phyloP scores from a whole-genome alignment of 2,329 filamentous ascomycete species.

The Myriosclerotinia duriaeana region DNA sequence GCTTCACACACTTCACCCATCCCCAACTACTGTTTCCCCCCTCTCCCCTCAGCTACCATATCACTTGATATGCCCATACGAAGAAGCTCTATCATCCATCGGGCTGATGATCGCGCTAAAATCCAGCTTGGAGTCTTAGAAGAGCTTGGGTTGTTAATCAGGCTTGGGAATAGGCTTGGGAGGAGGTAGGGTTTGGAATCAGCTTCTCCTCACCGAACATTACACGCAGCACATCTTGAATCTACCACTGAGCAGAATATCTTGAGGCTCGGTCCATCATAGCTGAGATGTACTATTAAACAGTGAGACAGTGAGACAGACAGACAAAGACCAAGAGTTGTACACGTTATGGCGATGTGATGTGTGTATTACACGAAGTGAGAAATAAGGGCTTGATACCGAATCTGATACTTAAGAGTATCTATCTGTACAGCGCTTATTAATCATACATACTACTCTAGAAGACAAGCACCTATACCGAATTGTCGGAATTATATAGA shows the following conservation, averaged over 20 bases:
- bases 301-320: constrained; percentile 11
- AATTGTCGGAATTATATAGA: not conserved
- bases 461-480: not conserved
- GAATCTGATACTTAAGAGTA: not conserved
- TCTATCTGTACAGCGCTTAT: not conserved
- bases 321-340: constrained; percentile 5
- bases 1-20: not conserved
- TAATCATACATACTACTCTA: not conserved
- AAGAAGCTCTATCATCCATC: not conserved
- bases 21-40: not conserved
- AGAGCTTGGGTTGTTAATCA: not conserved
- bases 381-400: not conserved
- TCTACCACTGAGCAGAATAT: too few relatives aligned
- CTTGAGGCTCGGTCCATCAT: not conserved
- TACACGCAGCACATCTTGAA: not conserved
- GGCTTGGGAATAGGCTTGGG: too few relatives aligned
- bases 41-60: too few relatives aligned
- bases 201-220: not conserved
- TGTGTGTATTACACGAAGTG: not conserved
- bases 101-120: not conserved
- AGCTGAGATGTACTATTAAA: not conserved
- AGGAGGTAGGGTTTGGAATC: not conserved
- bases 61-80: constrained; percentile 11
- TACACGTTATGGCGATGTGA: not conserved
- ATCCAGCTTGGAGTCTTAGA: not conserved